Conservation (phyloP, 2,329 filamentous ascomycete species). For the Hypoxylon sp. region DNA sequence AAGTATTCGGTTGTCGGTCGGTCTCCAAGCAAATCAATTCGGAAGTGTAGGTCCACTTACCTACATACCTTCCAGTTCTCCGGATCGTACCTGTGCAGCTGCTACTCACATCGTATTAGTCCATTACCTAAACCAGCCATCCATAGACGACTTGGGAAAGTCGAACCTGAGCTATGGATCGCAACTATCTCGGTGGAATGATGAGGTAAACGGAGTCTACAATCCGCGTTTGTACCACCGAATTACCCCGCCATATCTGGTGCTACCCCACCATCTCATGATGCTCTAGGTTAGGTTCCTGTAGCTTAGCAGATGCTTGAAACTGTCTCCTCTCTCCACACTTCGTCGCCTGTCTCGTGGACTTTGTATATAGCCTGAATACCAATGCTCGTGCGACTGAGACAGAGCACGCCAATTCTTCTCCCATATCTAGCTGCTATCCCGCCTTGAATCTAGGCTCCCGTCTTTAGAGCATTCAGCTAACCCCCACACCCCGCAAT, state of each 20-base stretch:
- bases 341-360: slow-evolving; percentile 36
- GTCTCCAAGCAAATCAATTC: slow-evolving; percentile 3
- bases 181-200: slow-evolving; percentile 37
- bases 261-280: slow-evolving; percentile 42
- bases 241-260: slow-evolving; percentile 40
- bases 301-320: slow-evolving; percentile 12
- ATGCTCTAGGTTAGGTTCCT: slow-evolving; percentile 25
- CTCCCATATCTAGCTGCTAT: slow-evolving; percentile 34
- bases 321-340: slow-evolving; percentile 35
- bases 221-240: slow-evolving; percentile 37
- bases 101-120: slow-evolving; percentile 3
- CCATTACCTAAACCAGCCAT: neutral
- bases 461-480: slow-evolving; percentile 7
- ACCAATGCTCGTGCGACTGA: slow-evolving; percentile 26
- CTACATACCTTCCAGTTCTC: neutral
- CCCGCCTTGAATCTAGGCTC: slow-evolving; percentile 21
- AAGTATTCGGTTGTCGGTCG: neutral
- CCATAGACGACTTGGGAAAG: neutral
- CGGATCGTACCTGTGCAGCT: neutral
- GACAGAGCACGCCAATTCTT: slow-evolving; percentile 14
- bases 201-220: slow-evolving; percentile 38
- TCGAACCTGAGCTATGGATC: slow-evolving; percentile 3
- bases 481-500: slow-evolving; percentile 10
- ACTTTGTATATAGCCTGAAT: slow-evolving; percentile 48
- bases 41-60: neutral